Evolutionary conservation across 805 yeast species (phyloP).

Genomic region (Wickerhamiella azyma): DNA sequence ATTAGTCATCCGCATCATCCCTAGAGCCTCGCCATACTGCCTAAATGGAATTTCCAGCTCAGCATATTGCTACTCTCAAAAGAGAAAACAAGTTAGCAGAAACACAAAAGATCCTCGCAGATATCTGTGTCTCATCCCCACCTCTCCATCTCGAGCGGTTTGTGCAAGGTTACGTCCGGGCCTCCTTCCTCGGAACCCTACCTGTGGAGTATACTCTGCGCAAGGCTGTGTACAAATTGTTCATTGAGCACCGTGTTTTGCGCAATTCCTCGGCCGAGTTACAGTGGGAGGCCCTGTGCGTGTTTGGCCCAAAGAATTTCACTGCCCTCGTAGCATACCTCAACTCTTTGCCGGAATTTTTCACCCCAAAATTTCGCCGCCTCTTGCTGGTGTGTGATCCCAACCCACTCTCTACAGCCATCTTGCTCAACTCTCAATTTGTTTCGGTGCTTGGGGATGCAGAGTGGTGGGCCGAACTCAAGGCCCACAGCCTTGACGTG

Average conservation of each 20-base stretch:
- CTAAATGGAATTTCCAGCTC: conserved; percentile 6
- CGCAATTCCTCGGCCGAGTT: conserved; percentile 6
- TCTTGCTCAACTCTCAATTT: conserved; percentile 2
- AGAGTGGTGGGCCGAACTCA: conserved; percentile 1
- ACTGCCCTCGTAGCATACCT: background rate
- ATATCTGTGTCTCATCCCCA: background rate
- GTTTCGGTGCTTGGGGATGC: background rate
- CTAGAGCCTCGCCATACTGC: too few species aligned
- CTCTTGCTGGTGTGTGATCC: conserved; percentile 1
- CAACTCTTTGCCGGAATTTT: conserved; percentile 1
- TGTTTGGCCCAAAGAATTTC: conserved; percentile 3
- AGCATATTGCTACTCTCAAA: background rate
- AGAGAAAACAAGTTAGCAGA: background rate
- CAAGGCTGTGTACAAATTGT: background rate
- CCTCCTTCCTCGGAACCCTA: background rate
- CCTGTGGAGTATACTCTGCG: conserved; percentile 1
- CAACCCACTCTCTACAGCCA: background rate
- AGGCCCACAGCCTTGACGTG: background rate
- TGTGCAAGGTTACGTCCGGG: conserved; percentile 2
- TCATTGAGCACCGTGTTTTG: background rate
- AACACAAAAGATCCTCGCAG: background rate
- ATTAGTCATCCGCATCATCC: too few species aligned
- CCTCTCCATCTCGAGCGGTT: background rate
- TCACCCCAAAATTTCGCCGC: conserved; percentile 4
- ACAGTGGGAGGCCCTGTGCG: conserved; percentile 3